Conservation (phyloP, 2,329 filamentous ascomycete species). For the Neonectria sp. region DNA sequence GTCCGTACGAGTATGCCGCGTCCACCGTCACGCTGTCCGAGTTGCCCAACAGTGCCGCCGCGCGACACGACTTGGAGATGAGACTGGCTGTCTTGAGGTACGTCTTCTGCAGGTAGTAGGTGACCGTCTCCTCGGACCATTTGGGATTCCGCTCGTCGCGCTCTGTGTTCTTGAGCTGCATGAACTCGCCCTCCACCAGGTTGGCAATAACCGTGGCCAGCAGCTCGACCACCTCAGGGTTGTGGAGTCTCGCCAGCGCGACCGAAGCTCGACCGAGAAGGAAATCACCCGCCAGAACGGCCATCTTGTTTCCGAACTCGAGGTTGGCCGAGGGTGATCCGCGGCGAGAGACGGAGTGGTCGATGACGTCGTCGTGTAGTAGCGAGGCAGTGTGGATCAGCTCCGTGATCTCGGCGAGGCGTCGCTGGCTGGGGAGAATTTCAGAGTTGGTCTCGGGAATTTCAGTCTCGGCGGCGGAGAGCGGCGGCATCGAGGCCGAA, state of each 20-base stretch:
- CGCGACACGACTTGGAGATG: constrained; percentile 96
- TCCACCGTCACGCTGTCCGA: constrained; percentile 86
- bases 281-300: constrained; percentile 97
- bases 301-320: constrained; percentile 99
- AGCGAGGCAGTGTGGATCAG: constrained; percentile 97
- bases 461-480: constrained; percentile 59
- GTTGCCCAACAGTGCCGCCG: constrained; percentile 87
- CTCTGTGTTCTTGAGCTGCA: constrained; percentile 98
- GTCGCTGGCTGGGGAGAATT: constrained; percentile 92
- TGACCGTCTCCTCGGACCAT: constrained; percentile 90
- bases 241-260: constrained; percentile 88
- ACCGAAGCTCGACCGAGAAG: constrained; percentile 93
- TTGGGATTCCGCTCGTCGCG: constrained; percentile 86
- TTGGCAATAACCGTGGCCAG: constrained; percentile 98
- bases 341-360: constrained; percentile 88
- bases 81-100: constrained; percentile 97
- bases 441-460: constrained; percentile 65
- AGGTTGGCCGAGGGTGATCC: constrained; percentile 91
- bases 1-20: constrained; percentile 91
- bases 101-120: constrained; percentile 97
- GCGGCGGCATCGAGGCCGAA: constrained; percentile 56
- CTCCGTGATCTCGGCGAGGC: constrained; percentile 96
- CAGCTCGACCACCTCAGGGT: constrained; percentile 95
- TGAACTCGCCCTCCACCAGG: constrained; percentile 98
- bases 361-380: constrained; percentile 98